Evolutionary conservation across 2,329 filamentous ascomycete genomes (phyloP).

Genomic region (Huntiella decipiens): DNA sequence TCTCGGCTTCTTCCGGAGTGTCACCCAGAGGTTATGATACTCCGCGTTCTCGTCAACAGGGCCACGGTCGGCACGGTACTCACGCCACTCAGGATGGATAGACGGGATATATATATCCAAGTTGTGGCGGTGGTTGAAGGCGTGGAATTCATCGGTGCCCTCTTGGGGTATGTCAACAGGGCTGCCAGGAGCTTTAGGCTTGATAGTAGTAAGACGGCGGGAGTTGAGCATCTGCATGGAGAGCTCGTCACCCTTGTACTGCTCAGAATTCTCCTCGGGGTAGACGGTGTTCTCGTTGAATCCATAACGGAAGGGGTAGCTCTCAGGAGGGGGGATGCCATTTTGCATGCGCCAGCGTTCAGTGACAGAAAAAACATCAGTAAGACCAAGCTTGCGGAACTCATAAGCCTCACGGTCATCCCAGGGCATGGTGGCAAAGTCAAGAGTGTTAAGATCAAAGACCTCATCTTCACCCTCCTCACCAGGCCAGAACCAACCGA

Average conservation of each 20-base stretch:
- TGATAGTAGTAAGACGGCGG: no score
- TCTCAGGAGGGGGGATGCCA: neutral
- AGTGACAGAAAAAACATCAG: neutral
- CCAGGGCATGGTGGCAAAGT: neutral
- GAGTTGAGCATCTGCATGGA: no score
- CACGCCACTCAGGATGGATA: no score
- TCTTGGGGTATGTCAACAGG: no score
- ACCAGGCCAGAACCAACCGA: slow-evolving; percentile 10
- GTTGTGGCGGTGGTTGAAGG: no score
- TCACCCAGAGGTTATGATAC: no score
- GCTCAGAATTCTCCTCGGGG: neutral
- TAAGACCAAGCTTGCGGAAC: neutral
- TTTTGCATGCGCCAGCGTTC: neutral
- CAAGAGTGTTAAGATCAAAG: neutral
- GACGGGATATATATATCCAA: no score
- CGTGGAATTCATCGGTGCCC: no score
- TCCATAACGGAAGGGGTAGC: neutral
- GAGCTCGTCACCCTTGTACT: neutral
- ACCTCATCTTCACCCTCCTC: slow-evolving; percentile 1
- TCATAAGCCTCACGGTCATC: slow-evolving; percentile 1
- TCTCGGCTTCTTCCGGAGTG: no score
- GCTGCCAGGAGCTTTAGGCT: no score
- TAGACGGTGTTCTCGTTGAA: neutral
- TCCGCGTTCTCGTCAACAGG: no score
- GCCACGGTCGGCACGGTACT: no score